phyloP scores from a whole-genome alignment of 768 basidiomycete species.

The Leccinum incarnatum region DNA sequence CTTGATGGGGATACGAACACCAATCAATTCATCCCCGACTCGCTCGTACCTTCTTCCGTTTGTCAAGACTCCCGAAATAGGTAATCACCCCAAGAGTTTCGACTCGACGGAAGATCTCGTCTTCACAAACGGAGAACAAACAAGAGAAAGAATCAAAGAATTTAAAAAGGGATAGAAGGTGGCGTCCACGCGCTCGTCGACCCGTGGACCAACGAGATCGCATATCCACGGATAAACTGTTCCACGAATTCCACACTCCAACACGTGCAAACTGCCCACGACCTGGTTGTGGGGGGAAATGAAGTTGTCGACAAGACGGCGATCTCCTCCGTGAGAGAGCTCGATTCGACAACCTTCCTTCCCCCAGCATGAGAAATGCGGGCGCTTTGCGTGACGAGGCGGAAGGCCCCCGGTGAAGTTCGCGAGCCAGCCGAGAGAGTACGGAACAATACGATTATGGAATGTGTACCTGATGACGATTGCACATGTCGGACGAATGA shows the following conservation, averaged over 20 bases:
- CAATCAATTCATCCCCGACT: neutral
- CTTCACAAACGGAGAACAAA: neutral
- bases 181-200: neutral
- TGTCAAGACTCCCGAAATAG: neutral
- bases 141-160: neutral
- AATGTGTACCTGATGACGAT: slow-evolving; percentile 1
- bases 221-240: slow-evolving; percentile 2
- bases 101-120: slow-evolving; percentile 1
- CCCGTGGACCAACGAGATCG: neutral
- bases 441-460: slow-evolving; percentile 3
- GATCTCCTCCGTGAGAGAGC: neutral
- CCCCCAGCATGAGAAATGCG: neutral
- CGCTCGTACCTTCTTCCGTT: neutral
- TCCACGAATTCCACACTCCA: neutral
- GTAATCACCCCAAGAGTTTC: neutral
- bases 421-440: slow-evolving; percentile 10
- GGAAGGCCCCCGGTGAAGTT: neutral
- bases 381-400: neutral
- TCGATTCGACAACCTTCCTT: neutral
- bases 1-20: neutral
- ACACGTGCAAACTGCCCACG: neutral
- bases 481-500: slow-evolving; percentile 1
- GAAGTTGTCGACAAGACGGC: neutral
- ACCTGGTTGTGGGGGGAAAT: neutral
- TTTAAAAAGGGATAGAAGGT: neutral